These are phyloP conservation scores for Aspergillus diversus DNA, from an alignment of 495 filamentous ascomycete species.

Conservation along the genomic window DNA sequence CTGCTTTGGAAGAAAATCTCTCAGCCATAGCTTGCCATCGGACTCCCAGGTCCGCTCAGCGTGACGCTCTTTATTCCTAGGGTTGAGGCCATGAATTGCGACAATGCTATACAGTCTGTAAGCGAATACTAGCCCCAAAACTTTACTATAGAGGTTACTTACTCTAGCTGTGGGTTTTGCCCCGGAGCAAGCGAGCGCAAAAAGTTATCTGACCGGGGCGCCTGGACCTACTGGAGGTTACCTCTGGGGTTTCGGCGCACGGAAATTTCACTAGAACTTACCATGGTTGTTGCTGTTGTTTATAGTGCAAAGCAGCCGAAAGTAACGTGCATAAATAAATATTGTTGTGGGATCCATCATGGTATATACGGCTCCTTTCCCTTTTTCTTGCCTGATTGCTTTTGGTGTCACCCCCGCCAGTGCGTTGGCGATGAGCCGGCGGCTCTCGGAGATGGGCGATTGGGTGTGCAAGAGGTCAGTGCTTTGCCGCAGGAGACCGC, in stretches of 20 bases:
- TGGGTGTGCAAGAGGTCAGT: neutral
- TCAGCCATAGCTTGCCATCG: constrained; percentile 37
- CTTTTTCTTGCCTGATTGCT: neutral
- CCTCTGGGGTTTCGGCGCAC: neutral
- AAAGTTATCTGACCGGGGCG: constrained; percentile 5
- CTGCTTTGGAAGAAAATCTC: constrained; percentile 38
- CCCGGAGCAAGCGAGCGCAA: constrained; percentile 17
- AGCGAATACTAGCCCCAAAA: neutral
- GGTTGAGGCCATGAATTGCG: constrained; percentile 48
- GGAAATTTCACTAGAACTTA: neutral
- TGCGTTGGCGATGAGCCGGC: neutral
- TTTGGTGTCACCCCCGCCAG: neutral
- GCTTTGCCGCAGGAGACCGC: neutral
- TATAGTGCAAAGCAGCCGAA: too few relatives aligned
- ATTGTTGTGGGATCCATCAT: neutral
- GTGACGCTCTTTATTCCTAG: constrained; percentile 25
- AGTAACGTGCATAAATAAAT: too few relatives aligned
- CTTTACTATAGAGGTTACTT: neutral
- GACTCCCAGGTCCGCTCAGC: constrained; percentile 38
- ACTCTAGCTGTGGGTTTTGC: constrained; percentile 17
- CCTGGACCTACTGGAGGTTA: neutral
- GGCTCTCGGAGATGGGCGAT: neutral
- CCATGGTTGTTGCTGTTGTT: neutral
- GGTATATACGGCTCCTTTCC: neutral
- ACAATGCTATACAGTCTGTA: constrained; percentile 39